Evolutionary conservation across 2,329 filamentous ascomycete species (phyloP).

Genomic region (Alternaria sp.): DNA sequence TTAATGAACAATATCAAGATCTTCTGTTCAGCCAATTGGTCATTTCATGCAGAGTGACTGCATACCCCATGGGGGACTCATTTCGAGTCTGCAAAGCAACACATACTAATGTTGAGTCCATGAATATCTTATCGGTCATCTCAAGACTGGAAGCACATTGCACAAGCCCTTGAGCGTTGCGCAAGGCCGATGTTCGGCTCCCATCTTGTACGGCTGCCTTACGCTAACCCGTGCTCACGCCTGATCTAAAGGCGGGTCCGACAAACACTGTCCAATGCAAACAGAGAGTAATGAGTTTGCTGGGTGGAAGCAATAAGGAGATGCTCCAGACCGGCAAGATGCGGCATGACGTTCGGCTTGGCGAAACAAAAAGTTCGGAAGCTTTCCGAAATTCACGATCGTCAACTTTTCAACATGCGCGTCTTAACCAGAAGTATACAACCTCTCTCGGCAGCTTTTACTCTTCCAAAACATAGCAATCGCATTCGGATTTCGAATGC

Average conservation of each 20-base stretch:
- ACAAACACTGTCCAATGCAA: not conserved
- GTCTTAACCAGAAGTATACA: conserved; percentile 21
- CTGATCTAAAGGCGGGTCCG: not conserved
- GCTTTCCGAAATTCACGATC: conserved; percentile 9
- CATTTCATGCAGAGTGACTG: too few species aligned
- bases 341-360: conserved; percentile 25
- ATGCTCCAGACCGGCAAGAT: not conserved
- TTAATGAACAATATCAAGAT: not conserved
- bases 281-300: not conserved
- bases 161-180: too few species aligned
- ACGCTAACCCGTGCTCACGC: too few species aligned
- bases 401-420: conserved; percentile 27
- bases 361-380: conserved; percentile 22
- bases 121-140: too few species aligned
- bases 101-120: not conserved
- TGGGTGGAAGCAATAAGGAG: too few species aligned
- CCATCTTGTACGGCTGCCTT: too few species aligned
- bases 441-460: conserved; percentile 20
- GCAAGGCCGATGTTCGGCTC: too few species aligned
- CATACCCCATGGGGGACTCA: not conserved
- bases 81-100: too few species aligned
- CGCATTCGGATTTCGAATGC: conserved; percentile 9
- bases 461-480: conserved; percentile 21
- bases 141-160: too few species aligned
- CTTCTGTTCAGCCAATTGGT: not conserved